phyloP scores from a whole-genome alignment of 371 early-diverging fungal genomes.

The Lichtheimia ornata region DNA sequence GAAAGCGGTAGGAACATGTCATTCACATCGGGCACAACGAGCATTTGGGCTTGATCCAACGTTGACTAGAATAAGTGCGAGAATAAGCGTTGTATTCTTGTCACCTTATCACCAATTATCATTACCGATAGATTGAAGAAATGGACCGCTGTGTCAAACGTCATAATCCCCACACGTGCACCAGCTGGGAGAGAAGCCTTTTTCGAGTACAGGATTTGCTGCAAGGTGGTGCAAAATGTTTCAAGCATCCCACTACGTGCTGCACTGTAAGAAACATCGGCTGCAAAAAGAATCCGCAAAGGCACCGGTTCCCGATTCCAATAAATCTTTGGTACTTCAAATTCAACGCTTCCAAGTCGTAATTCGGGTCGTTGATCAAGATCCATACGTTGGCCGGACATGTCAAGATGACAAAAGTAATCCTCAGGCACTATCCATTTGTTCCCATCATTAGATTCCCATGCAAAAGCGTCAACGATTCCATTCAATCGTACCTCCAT shows the following conservation, averaged over 20 bases:
- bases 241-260: conserved; percentile 83
- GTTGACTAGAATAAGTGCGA: conserved; percentile 38
- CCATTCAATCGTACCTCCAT: conserved; percentile 57
- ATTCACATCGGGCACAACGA: conserved; percentile 91
- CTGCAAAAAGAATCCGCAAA: conserved; percentile 81
- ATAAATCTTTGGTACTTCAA: conserved; percentile 81
- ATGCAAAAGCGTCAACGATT: background rate
- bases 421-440: conserved; percentile 67
- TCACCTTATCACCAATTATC: background rate
- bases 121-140: conserved; percentile 89
- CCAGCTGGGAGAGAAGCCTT: conserved; percentile 43
- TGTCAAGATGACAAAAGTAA: conserved; percentile 93
- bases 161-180: conserved; percentile 84
- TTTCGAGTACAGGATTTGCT: conserved; percentile 66
- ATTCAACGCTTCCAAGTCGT: conserved; percentile 86
- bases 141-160: conserved; percentile 90
- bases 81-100: too few species aligned
- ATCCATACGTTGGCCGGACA: conserved; percentile 88
- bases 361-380: conserved; percentile 88
- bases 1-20: conserved; percentile 93
- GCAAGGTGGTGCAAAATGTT: conserved; percentile 64
- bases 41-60: conserved; percentile 89
- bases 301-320: conserved; percentile 70
- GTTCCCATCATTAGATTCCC: background rate
- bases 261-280: conserved; percentile 90